A percentile compares a stretch with the other conserved stretches of the same genome.
Evolutionary conservation across 148 eudicot genomes (phyloP).

Genomic region (Dysphania ambrosioides): DNA sequence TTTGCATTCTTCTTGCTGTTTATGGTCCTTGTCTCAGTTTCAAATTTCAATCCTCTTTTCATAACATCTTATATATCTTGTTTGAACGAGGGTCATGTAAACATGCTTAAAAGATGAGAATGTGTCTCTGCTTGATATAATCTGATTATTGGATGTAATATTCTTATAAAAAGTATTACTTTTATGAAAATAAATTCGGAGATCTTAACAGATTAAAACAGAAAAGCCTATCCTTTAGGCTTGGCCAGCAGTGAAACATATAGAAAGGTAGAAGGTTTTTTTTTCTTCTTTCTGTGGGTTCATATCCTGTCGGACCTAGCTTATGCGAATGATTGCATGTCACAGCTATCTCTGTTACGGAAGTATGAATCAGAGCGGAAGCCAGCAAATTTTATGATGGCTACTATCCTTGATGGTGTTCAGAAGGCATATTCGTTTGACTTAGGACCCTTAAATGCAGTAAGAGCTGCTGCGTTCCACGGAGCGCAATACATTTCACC

Average conservation of each 20-base stretch:
- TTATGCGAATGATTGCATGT: slow-evolving; percentile 5
- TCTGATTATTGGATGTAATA: no score
- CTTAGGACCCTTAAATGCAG: slow-evolving; percentile 70
- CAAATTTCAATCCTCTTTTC: no score
- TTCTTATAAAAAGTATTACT: no score
- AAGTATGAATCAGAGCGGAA: slow-evolving; percentile 86
- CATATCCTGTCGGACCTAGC: background rate
- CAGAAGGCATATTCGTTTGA: slow-evolving; percentile 88
- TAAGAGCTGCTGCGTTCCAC: slow-evolving; percentile 82
- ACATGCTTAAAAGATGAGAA: background rate
- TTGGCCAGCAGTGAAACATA: no score
- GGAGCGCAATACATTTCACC: slow-evolving; percentile 79
- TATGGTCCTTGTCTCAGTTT: no score
- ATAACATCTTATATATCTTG: no score
- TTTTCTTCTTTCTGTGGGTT: background rate
- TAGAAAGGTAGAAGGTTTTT: no score
- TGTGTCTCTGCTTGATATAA: no score
- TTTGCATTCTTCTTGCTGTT: no score
- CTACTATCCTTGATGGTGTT: slow-evolving; percentile 81
- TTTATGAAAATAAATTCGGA: no score
- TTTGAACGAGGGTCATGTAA: background rate
- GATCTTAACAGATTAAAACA: no score
- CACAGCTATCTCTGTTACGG: slow-evolving; percentile 57
- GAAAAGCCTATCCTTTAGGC: no score
- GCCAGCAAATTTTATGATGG: slow-evolving; percentile 71